These are phyloP conservation scores for sorghum (Sorghum bicolor) DNA, from an alignment of 176 grass and related monocot genomes.

Conservation along the genomic window DNA sequence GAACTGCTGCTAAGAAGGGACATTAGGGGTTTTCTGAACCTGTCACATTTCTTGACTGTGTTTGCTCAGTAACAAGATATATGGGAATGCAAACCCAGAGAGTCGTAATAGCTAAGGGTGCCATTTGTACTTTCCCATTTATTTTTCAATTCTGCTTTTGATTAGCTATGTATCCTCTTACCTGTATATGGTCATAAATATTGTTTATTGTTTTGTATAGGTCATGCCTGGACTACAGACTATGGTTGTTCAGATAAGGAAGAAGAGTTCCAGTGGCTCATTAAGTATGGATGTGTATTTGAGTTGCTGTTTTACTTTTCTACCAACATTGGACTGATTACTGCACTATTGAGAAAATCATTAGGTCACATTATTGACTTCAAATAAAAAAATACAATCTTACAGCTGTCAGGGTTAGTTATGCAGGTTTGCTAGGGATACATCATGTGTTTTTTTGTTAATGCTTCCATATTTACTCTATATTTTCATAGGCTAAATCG, in stretches of 20 bases:
- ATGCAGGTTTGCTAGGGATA: not conserved
- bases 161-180: conserved; percentile 1
- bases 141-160: conserved; percentile 11
- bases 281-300: conserved; percentile 62
- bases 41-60: not conserved
- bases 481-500: not conserved
- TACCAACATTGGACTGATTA: not conserved
- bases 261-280: conserved; percentile 84
- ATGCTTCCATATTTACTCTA: not conserved
- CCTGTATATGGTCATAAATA: not conserved
- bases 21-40: not conserved
- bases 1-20: not conserved
- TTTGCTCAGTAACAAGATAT: not conserved
- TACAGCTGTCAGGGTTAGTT: not conserved
- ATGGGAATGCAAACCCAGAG: not conserved
- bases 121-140: not conserved
- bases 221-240: conserved; percentile 98
- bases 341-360: not conserved
- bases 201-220: conserved; percentile 41
- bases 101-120: not conserved
- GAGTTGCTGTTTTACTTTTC: not conserved
- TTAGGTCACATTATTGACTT: not conserved
- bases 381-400: not conserved
- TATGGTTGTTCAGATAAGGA: conserved; percentile 89
- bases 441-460: not conserved